phyloP scores from a whole-genome alignment of 179 eudicot species.

The Spinacia oleracea region DNA sequence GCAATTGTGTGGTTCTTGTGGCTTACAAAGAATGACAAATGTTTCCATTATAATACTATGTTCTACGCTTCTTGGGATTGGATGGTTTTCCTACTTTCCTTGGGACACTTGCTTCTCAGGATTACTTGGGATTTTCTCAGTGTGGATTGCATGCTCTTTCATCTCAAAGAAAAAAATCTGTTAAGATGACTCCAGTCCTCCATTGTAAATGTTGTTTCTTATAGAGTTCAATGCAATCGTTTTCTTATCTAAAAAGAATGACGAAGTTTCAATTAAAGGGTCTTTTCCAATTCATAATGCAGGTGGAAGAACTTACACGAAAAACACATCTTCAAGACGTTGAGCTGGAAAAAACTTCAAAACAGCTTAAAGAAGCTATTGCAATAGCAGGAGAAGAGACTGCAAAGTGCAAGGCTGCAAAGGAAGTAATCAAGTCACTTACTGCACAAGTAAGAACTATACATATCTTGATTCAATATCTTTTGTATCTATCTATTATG shows the following conservation, averaged over 20 bases:
- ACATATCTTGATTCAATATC: constrained; percentile 3
- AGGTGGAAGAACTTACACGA: constrained; percentile 45
- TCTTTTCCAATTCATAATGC: constrained; percentile 13
- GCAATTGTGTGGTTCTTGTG: background rate
- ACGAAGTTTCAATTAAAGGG: background rate
- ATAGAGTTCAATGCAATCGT: background rate
- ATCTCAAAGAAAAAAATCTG: background rate
- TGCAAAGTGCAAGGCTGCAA: constrained; percentile 79
- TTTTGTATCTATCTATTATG: background rate
- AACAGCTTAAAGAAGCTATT: constrained; percentile 46
- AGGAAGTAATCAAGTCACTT: constrained; percentile 69
- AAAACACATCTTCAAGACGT: constrained; percentile 47
- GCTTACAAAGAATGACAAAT: background rate
- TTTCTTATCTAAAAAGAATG: background rate
- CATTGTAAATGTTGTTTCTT: background rate
- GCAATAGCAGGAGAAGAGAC: constrained; percentile 64
- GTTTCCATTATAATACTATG: too few species aligned
- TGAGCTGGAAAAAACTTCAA: constrained; percentile 42
- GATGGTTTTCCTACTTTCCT: background rate
- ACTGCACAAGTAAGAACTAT: constrained; percentile 53
- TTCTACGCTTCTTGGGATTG: background rate
- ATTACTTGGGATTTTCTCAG: background rate
- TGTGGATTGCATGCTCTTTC: background rate
- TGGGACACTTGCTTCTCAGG: background rate
- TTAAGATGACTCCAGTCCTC: background rate